Base-by-base conservation (phyloP, 805 yeast genomes). In the Candida ascalaphidarum region DNA sequence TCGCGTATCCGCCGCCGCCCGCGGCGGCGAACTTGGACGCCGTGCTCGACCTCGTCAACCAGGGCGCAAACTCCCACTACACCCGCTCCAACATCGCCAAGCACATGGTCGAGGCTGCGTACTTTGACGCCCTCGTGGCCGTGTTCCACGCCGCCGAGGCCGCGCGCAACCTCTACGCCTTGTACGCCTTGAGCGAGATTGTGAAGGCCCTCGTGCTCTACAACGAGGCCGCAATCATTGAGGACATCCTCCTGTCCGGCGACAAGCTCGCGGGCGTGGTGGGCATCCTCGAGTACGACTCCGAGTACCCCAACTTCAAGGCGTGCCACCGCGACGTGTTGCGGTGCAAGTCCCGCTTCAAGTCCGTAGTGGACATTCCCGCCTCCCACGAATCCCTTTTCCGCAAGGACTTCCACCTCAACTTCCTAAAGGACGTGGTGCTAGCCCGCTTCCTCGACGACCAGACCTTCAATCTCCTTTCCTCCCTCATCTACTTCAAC, bases 221-320 rank as follows among this genome's bases (percentile, higher is more conserved):
- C 53, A 84, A 82, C 44, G 96, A 88, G 27, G 38, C 48, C 5
- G 14, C 40, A 5, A 36, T 62, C 9, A 36, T 62, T 10, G 66
- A 58, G 25, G 54, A 51, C 24, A 45, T 62, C 9, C 35, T 61
- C 4, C 40, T 48, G 4, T 34, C 47, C 7, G 63, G 58, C 27
- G 46, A 45, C 7, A 56, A 51, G 22, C 45, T 59, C 7, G 25
- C 50, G 42, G 81, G 81, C 1, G 56, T 84, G 3, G 69, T 79
- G 9, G 95, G 95, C 1, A 80, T 85, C 9, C 55, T 89, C 26
- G 98, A 92, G 51, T 61, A 85, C 51, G 96, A 92, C 50, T 81
- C 92, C 0, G 94, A 83, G 32, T 84, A 71, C 43, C 95, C 96
- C 1, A 65, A 65, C 10, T 66, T 68, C 38, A 86, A 84, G 51